These are phyloP conservation scores for Umbelopsis sp. DNA, from an alignment of 371 early-diverging fungal species.

Conservation along the genomic window DNA sequence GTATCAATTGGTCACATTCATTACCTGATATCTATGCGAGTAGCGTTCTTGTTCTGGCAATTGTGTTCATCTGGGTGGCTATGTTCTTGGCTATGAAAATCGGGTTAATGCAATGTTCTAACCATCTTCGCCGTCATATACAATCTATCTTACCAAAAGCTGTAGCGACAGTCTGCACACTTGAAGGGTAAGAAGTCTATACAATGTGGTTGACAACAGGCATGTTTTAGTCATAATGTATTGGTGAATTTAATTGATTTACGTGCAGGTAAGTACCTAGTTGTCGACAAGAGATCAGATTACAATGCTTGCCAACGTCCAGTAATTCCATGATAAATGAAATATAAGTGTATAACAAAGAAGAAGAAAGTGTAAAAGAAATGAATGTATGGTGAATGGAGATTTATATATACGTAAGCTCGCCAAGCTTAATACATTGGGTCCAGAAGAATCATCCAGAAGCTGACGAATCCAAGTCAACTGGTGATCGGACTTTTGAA, in stretches of 20 bases:
- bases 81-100: background rate
- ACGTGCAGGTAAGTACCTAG: background rate
- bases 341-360: background rate
- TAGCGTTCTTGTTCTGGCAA: background rate
- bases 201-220: background rate
- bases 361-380: background rate
- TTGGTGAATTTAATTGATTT: no score
- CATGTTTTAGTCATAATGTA: background rate
- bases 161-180: background rate
- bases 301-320: constrained; percentile 3
- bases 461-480: constrained; percentile 12
- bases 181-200: constrained; percentile 5
- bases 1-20: background rate
- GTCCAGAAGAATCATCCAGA: constrained; percentile 3
- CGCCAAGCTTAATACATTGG: background rate
- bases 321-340: constrained; percentile 1
- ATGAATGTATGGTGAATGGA: background rate
- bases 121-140: background rate
- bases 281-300: background rate
- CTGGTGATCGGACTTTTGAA: background rate
- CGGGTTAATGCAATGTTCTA: background rate
- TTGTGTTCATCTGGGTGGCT: background rate
- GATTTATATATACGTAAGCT: background rate
- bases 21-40: background rate
- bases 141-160: background rate